These are phyloP conservation scores for Pinus albicaulis DNA, from an alignment of 75 land plant genomes.

Conservation along the genomic window DNA sequence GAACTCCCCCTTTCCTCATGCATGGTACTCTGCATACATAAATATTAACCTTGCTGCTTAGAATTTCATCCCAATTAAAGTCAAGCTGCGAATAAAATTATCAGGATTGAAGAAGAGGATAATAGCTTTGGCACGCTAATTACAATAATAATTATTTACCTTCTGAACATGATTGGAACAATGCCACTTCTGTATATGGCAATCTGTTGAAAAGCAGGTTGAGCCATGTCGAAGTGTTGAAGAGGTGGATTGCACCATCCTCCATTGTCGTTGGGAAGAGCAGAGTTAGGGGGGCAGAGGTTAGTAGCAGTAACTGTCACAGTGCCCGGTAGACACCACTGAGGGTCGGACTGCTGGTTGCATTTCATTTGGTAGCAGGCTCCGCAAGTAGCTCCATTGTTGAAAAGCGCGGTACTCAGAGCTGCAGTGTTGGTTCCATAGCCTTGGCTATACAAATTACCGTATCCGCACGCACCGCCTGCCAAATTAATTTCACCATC, in stretches of 20 bases:
- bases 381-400: slow-evolving; percentile 33
- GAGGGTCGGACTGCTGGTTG: slow-evolving; percentile 6
- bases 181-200: slow-evolving; percentile 16
- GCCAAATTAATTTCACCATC: not conserved
- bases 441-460: slow-evolving; percentile 22
- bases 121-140: no score
- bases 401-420: slow-evolving; percentile 34
- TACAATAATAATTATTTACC: not conserved
- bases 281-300: slow-evolving; percentile 22
- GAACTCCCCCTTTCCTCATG: slow-evolving; percentile 19
- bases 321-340: slow-evolving; percentile 14
- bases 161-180: slow-evolving; percentile 17
- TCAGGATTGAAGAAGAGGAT: not conserved
- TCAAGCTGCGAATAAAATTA: no score
- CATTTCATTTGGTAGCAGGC: slow-evolving; percentile 42
- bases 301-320: slow-evolving; percentile 31
- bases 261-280: slow-evolving; percentile 8
- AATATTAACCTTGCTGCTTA: no score
- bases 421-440: slow-evolving; percentile 34
- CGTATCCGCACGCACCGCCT: slow-evolving; percentile 50
- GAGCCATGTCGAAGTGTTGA: slow-evolving; percentile 32
- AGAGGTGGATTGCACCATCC: slow-evolving; percentile 35
- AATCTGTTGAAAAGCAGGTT: slow-evolving; percentile 15
- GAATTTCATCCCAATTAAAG: no score
- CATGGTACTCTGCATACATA: slow-evolving; percentile 10